Evolutionary conservation across 1,284 basidiomycete genomes (phyloP).

Genomic region (Pisolithus thermaeus): DNA sequence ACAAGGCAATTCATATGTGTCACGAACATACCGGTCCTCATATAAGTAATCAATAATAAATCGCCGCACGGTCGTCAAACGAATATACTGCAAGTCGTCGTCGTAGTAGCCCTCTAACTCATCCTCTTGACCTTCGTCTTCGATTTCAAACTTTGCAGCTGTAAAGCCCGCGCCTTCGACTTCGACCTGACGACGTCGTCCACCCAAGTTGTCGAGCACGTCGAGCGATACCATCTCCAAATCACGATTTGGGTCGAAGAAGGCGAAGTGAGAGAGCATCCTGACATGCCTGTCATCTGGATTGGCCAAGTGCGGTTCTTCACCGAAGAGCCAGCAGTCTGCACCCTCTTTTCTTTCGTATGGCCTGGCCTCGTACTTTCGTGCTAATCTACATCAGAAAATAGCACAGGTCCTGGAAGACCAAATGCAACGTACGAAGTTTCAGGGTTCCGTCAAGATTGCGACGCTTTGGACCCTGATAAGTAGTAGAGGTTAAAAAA

Average conservation of each 20-base stretch:
- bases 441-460: slow-evolving; percentile 19
- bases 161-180: slow-evolving; percentile 35
- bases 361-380: slow-evolving; percentile 18
- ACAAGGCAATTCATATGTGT: background rate
- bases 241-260: slow-evolving; percentile 32
- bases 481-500: background rate
- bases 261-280: slow-evolving; percentile 33
- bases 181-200: slow-evolving; percentile 16
- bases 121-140: slow-evolving; percentile 41
- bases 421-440: slow-evolving; percentile 11
- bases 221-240: slow-evolving; percentile 25
- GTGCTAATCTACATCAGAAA: slow-evolving; percentile 12
- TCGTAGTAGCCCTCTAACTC: slow-evolving; percentile 26
- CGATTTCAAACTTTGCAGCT: slow-evolving; percentile 29
- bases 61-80: slow-evolving; percentile 29
- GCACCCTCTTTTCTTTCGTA: slow-evolving; percentile 29
- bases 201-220: slow-evolving; percentile 16
- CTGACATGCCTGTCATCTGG: slow-evolving; percentile 31
- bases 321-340: slow-evolving; percentile 29
- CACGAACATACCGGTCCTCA: slow-evolving; percentile 31
- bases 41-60: slow-evolving; percentile 34
- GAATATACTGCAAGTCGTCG: slow-evolving; percentile 27
- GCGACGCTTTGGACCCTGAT: slow-evolving; percentile 22
- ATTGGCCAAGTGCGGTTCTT: slow-evolving; percentile 22
- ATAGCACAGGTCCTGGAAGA: background rate